phyloP scores from a whole-genome alignment of 257 asterid genomes.

The Mitragyna speciosa region DNA sequence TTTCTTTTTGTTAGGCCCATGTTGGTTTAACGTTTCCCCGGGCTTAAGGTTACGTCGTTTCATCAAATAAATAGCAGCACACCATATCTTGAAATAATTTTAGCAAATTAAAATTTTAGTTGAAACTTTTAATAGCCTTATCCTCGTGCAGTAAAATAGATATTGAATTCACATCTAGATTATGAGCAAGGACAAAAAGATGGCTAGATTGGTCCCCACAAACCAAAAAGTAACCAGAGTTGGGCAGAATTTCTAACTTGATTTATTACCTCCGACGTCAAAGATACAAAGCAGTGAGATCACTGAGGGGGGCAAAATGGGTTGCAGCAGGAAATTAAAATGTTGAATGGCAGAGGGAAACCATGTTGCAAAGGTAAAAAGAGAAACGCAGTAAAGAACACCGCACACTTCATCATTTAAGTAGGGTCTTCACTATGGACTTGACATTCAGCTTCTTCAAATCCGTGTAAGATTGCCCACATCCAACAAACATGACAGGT shows the following conservation, averaged over 20 bases:
- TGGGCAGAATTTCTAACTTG: neutral
- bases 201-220: too few relatives aligned
- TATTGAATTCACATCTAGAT: neutral
- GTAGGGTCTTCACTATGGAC: slow-evolving; percentile 90
- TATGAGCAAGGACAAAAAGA: too few relatives aligned
- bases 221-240: neutral
- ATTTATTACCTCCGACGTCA: slow-evolving; percentile 38
- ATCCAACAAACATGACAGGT: slow-evolving; percentile 94
- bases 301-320: slow-evolving; percentile 25
- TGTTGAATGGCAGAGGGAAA: slow-evolving; percentile 7
- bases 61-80: too few relatives aligned
- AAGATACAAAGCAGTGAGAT: slow-evolving; percentile 32
- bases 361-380: neutral
- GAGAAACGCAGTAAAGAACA: neutral
- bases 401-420: slow-evolving; percentile 40
- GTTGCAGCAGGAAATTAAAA: neutral
- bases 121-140: too few relatives aligned
- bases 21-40: too few relatives aligned
- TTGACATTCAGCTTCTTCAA: slow-evolving; percentile 94
- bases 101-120: too few relatives aligned
- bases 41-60: too few relatives aligned
- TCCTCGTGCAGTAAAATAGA: too few relatives aligned
- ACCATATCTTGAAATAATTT: too few relatives aligned
- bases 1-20: too few relatives aligned
- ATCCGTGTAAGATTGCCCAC: slow-evolving; percentile 94